A percentile compares a stretch with the other conserved stretches of the same genome.
Conservation (phyloP, 2,329 filamentous ascomycete species). For the Colletotrichum australisinense region DNA sequence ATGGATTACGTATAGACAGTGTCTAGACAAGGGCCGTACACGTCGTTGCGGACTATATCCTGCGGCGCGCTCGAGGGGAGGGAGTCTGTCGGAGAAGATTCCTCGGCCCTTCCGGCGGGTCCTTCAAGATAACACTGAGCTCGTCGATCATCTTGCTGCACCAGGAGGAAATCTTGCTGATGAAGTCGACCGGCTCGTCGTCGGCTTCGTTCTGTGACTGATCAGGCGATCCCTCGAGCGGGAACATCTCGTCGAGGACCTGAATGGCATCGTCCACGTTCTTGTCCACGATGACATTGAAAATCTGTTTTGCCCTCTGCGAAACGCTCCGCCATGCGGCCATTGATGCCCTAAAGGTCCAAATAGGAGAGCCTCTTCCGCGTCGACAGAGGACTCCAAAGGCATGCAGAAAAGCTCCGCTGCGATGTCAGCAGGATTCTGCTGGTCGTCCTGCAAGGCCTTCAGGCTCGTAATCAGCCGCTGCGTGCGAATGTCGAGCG, state of each 20-base stretch:
- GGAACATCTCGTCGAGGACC: slow-evolving; percentile 6
- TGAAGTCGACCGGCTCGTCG: background rate
- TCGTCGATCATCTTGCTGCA: slow-evolving; percentile 21
- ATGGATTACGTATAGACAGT: background rate
- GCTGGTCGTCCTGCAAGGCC: background rate
- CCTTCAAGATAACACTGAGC: background rate
- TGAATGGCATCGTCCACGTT: slow-evolving; percentile 24
- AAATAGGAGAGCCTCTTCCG: slow-evolving; percentile 4
- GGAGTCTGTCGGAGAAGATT: slow-evolving; percentile 20
- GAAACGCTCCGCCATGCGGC: background rate
- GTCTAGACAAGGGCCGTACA: background rate
- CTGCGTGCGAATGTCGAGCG: slow-evolving; percentile 51
- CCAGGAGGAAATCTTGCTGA: background rate
- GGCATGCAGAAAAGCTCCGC: slow-evolving; percentile 17
- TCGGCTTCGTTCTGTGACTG: background rate
- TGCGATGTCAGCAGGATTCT: background rate
- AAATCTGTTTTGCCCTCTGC: background rate
- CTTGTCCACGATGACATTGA: slow-evolving; percentile 2
- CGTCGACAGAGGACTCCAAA: slow-evolving; percentile 4
- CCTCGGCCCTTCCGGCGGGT: background rate
- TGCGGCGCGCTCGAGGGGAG: slow-evolving; percentile 6
- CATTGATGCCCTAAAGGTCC: slow-evolving; percentile 21
- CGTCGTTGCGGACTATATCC: slow-evolving; percentile 17
- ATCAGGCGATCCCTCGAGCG: background rate
- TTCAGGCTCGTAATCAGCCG: slow-evolving; percentile 45